Conservation (phyloP, 768 basidiomycete species). For the Suillus hirtellus region DNA sequence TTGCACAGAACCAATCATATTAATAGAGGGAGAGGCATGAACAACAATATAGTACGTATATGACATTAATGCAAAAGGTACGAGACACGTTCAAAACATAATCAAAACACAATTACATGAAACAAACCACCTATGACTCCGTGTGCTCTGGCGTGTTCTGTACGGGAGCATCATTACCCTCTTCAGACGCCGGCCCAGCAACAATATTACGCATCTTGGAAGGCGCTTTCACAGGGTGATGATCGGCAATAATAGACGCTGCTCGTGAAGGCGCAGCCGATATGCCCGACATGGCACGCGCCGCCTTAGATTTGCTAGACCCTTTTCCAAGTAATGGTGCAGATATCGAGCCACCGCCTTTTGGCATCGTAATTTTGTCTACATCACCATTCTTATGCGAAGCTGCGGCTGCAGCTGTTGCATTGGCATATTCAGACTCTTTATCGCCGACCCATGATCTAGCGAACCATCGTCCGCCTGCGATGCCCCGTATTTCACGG, state of each 20-base stretch:
- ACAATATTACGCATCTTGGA: constrained; percentile 71
- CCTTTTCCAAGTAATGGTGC: constrained; percentile 44
- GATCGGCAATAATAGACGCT: constrained; percentile 52
- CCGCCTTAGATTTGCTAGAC: constrained; percentile 41
- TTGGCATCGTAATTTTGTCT: constrained; percentile 33
- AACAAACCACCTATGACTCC: constrained; percentile 17
- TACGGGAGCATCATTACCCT: constrained; percentile 45
- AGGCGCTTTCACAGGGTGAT: constrained; percentile 47
- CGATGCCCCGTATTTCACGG: constrained; percentile 79
- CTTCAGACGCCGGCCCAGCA: constrained; percentile 51
- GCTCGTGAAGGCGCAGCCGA: constrained; percentile 60
- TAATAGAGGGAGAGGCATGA: not conserved
- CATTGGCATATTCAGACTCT: constrained; percentile 62
- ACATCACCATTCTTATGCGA: constrained; percentile 30
- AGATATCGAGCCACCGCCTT: constrained; percentile 48
- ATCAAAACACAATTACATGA: constrained; percentile 7
- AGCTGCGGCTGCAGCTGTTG: constrained; percentile 29
- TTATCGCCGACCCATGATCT: constrained; percentile 85
- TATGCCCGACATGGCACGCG: constrained; percentile 38
- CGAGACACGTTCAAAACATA: not conserved
- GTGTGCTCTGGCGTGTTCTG: constrained; percentile 20
- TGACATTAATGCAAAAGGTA: constrained; percentile 7
- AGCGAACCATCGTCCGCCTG: constrained; percentile 80
- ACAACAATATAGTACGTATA: not conserved
- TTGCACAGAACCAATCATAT: not conserved